These are phyloP conservation scores for Apophysomyces elegans DNA, from an alignment of 371 early-diverging fungal species.

Conservation along the genomic window DNA sequence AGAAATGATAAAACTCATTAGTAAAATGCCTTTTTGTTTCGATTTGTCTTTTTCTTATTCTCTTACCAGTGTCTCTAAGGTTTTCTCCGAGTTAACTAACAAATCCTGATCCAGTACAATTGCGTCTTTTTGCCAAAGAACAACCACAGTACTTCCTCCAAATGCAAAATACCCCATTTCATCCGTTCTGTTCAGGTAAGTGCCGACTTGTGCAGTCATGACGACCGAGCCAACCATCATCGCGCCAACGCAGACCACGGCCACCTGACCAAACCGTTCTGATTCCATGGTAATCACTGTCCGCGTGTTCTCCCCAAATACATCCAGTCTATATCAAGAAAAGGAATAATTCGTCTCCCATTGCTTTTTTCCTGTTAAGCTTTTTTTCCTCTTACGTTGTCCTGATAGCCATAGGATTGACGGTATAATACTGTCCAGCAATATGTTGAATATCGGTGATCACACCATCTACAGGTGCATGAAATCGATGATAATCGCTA, in stretches of 20 bases:
- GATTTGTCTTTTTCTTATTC: not conserved
- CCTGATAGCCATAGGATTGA: constrained; percentile 89
- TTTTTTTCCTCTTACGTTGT: constrained; percentile 41
- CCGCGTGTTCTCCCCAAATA: constrained; percentile 86
- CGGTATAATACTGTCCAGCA: constrained; percentile 80
- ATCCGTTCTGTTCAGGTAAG: constrained; percentile 66
- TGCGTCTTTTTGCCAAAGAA: constrained; percentile 64
- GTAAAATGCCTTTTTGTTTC: too few relatives aligned
- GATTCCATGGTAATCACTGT: constrained; percentile 72
- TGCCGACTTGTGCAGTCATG: constrained; percentile 61
- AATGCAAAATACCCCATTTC: constrained; percentile 87
- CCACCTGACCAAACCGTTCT: constrained; percentile 75
- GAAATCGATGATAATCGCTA: constrained; percentile 89
- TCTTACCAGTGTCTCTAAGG: constrained; percentile 34
- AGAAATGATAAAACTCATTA: not conserved
- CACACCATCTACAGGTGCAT: constrained; percentile 80
- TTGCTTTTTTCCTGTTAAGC: not conserved
- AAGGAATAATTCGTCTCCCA: not conserved
- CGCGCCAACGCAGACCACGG: constrained; percentile 79
- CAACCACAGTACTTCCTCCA: constrained; percentile 80
- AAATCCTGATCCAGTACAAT: constrained; percentile 31
- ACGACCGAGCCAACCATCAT: constrained; percentile 92
- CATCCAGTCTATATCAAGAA: constrained; percentile 58
- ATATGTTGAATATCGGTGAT: constrained; percentile 63
- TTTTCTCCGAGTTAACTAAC: constrained; percentile 33